Evolutionary conservation across 129 eudicot species (phyloP), one percentile per base, ranked within the genome.

Genomic region (Glebionis coronaria): DNA sequence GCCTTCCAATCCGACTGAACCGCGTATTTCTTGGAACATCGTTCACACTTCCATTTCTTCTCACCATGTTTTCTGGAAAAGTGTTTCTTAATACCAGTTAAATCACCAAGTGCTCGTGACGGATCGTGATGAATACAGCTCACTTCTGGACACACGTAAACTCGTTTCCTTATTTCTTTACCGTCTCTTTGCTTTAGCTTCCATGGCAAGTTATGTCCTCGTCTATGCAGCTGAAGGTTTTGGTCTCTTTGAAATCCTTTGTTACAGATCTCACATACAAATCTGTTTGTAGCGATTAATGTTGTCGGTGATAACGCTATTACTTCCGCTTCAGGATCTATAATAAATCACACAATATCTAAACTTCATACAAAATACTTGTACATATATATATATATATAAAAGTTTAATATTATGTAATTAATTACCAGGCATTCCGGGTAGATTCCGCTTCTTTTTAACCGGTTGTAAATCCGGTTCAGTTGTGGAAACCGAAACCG

Each of bases 141-240:
- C 12, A 72, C 12, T 50, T 90, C 97, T 6, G 97, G 97, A 60
- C 97, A 90, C 2, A 90, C 95, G 55, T 90, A 90, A 6, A 90
- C 97, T 3, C 97, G 84, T 64, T 84, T 90, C 47, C 81, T 62
- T 46, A 80, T 70, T 70, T 87, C 95, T 42, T 76, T 80, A 5
- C 83, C 70, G 25, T 76, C 86, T 53, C 97, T 70, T 63, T 87
- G 95, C 45, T 85, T 79, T 15, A 90, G 75, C 63, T 87, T 90
- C 97, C 97, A 90, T 9, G 97, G 97, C 71, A 90, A 73, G 71
- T 90, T 90, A 70, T 90, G 97, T 16, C 97, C 97, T 15, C 97
- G 84, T 45, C 97, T 79, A 67, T 90, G 97, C 35, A 90, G 97
- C 82, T 90, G 97, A 49, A 90, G 74, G 60, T 90, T 90, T 69